phyloP scores from a whole-genome alignment of 1,284 basidiomycete genomes.

The Kwoniella shivajii region DNA sequence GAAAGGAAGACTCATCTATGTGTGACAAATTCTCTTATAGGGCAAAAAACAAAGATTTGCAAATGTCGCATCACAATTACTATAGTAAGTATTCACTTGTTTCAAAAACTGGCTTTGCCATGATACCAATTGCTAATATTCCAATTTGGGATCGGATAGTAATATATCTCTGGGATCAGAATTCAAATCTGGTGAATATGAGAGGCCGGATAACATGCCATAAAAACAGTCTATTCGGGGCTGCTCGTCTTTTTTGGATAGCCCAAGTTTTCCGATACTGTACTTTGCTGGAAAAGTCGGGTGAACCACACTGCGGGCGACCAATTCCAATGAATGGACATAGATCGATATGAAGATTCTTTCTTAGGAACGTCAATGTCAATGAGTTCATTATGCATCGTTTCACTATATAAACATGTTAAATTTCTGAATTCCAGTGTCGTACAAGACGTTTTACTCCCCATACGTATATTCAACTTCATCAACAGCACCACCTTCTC shows the following conservation, averaged over 20 bases:
- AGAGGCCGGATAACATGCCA: constrained; percentile 20
- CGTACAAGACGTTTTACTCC: constrained; percentile 21
- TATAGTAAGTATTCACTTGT: constrained; percentile 19
- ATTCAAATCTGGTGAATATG: constrained; percentile 26
- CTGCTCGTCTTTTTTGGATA: too few species aligned
- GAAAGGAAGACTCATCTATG: background rate
- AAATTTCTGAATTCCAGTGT: too few species aligned
- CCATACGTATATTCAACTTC: constrained; percentile 54
- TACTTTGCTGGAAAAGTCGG: too few species aligned
- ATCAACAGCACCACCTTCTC: constrained; percentile 50
- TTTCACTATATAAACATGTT: too few species aligned
- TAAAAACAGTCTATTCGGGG: too few species aligned
- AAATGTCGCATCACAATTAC: constrained; percentile 10
- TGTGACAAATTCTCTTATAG: constrained; percentile 5
- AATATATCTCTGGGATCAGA: constrained; percentile 23
- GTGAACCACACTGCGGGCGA: too few species aligned
- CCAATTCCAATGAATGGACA: too few species aligned
- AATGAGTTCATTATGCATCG: too few species aligned
- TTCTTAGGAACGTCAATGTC: too few species aligned
- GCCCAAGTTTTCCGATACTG: too few species aligned
- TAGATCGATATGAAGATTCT: too few species aligned
- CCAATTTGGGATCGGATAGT: constrained; percentile 6
- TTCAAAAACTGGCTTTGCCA: background rate
- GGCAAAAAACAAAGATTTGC: constrained; percentile 21
- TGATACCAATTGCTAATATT: background rate